phyloP scores from a whole-genome alignment of 192 early-diverging fungal genomes.

The Coemansia asiatica region DNA sequence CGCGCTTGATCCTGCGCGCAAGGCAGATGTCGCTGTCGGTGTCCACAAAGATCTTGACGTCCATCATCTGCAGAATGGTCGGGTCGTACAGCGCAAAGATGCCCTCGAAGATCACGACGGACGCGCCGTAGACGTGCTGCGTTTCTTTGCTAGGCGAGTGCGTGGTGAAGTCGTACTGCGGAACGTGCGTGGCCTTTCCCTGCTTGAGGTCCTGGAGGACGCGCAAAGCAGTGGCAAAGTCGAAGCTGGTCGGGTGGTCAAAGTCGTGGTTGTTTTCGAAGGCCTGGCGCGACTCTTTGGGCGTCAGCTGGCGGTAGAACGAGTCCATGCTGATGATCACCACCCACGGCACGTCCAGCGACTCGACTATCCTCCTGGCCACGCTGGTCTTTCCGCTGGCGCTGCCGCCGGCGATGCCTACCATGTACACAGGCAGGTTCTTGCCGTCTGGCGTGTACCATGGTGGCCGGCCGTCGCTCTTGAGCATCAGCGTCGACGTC shows the following conservation, averaged over 20 bases:
- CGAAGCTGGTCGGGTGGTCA: conserved; percentile 90
- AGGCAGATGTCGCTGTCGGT: conserved; percentile 92
- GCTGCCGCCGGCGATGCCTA: conserved; percentile 80
- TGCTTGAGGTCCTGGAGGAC: conserved; percentile 75
- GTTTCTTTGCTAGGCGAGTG: conserved; percentile 71
- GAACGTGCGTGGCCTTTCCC: conserved; percentile 76
- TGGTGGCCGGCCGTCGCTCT: conserved; percentile 48
- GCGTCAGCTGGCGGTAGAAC: conserved; percentile 84
- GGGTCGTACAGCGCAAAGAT: conserved; percentile 95
- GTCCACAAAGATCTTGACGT: conserved; percentile 90
- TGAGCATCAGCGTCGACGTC: conserved; percentile 49
- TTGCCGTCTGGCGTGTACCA: conserved; percentile 61
- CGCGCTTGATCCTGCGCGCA: conserved; percentile 82
- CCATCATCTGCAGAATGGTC: conserved; percentile 77
- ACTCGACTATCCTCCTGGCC: conserved; percentile 69
- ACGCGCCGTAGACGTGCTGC: conserved; percentile 85
- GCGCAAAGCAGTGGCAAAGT: conserved; percentile 73
- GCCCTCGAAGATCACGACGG: conserved; percentile 95
- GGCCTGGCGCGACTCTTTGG: conserved; percentile 68
- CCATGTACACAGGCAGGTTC: conserved; percentile 65
- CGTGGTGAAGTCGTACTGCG: conserved; percentile 88
- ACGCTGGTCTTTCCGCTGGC: conserved; percentile 85
- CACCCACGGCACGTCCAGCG: conserved; percentile 79
- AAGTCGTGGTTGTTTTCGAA: conserved; percentile 81
- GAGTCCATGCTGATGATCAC: conserved; percentile 94